Conservation (phyloP, 2,329 filamentous ascomycete species). For the Aureobasidium sp. region DNA sequence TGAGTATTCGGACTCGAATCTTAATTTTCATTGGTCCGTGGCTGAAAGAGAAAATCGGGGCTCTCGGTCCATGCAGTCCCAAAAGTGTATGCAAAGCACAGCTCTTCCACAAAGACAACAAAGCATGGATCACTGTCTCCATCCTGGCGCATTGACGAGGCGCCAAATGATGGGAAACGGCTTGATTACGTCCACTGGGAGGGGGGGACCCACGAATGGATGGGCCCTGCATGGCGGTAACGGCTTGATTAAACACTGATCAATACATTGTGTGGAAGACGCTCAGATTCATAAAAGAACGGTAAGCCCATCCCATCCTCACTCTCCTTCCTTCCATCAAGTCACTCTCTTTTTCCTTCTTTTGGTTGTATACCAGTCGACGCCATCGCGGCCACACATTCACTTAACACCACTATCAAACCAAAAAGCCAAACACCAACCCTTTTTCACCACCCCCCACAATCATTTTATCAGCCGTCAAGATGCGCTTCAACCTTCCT, state of each 20-base stretch:
- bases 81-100: constrained; percentile 9
- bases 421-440: constrained; percentile 5
- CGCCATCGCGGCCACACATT: constrained; percentile 14
- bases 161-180: constrained; percentile 14
- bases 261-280: not conserved
- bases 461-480: not conserved
- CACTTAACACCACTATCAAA: constrained; percentile 3
- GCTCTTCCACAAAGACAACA: constrained; percentile 3
- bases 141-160: constrained; percentile 9
- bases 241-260: constrained; percentile 13
- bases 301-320: constrained; percentile 1
- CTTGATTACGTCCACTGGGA: constrained; percentile 14
- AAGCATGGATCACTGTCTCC: constrained; percentile 11
- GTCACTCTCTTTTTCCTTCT: constrained; percentile 9
- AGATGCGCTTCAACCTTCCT: constrained; percentile 12
- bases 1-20: not conserved
- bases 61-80: constrained; percentile 1
- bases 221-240: constrained; percentile 11
- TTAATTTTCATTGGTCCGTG: not conserved
- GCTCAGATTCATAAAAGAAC: constrained; percentile 13
- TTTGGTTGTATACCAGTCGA: constrained; percentile 9
- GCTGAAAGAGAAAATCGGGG: not conserved
- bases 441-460: not conserved
- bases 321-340: not conserved
- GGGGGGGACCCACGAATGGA: constrained; percentile 8